Evolutionary conservation across 352 stramenopile genomes (phyloP), one percentile per base, ranked within the genome.

Genomic region (Detonula confervacea): DNA sequence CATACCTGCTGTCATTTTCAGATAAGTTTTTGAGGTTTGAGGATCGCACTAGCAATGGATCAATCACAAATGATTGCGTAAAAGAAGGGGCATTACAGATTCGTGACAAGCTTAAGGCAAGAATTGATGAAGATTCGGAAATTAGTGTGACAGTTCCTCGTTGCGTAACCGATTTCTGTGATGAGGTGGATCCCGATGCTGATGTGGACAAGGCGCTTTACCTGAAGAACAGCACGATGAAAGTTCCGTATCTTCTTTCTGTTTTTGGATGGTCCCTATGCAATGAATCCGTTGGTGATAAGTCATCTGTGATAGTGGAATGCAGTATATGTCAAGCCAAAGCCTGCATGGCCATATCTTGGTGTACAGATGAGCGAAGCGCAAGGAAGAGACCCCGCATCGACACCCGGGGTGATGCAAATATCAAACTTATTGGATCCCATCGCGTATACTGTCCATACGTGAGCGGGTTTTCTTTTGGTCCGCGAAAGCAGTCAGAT

Each of bases 361-460:
- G 18, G 27, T 57, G 14, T 5, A 49, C 29, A 46, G 47, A 18
- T 35, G 30, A 20, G 9, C 20, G 11, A 61, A 39, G 5, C 20
- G 9, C 46, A 16, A 52, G 20, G 37, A 72, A 51, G 30, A 61
- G 35, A 46, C 44, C 46, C 16, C 60, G 74, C 20, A 59, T 51
- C 18, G 18, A 54, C 47, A 30, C 14, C n/a, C 20, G 11, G 33
- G 16, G 51, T 49, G 46, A 72, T 44, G 46, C 56, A 30, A 62
- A 49, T 22, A n/a, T 82, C 22, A 61, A 73, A 44, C 42, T 82
- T 0, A 62, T 82, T 56, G 52, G 77, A n/a, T 82, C 66, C 18
- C 74, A 82, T 35, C 64, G 74, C 9, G 25, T 72, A 1, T 82
- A 82, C 51, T 82, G 74, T 51, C 74, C 74, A 7, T 67, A 70